These are phyloP conservation scores for Diutina scorzettiae DNA, from an alignment of 1,139 yeast species.

Conservation along the genomic window DNA sequence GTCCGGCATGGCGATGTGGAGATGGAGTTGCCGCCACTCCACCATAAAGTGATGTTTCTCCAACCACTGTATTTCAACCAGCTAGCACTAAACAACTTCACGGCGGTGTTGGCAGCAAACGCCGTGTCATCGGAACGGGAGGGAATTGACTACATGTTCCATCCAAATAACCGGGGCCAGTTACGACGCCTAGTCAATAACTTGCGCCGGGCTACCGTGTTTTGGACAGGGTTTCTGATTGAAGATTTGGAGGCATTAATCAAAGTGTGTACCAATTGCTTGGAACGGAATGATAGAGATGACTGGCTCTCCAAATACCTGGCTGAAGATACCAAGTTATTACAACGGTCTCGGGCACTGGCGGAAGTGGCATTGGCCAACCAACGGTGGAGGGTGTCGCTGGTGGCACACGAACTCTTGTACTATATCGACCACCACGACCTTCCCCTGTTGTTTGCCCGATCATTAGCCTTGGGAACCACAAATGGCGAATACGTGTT, in stretches of 20 bases:
- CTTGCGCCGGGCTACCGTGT: slow-evolving; percentile 54
- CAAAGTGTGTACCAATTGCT: slow-evolving; percentile 33
- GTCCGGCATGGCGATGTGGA: slow-evolving; percentile 52
- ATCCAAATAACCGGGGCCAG: slow-evolving; percentile 42
- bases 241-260: slow-evolving; percentile 42
- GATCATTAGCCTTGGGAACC: slow-evolving; percentile 30
- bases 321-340: slow-evolving; percentile 23
- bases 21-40: slow-evolving; percentile 45
- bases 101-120: slow-evolving; percentile 57
- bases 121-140: slow-evolving; percentile 62
- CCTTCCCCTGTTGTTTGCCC: slow-evolving; percentile 27
- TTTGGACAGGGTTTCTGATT: slow-evolving; percentile 62
- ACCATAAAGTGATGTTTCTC: slow-evolving; percentile 44
- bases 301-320: slow-evolving; percentile 19
- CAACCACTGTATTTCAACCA: slow-evolving; percentile 52
- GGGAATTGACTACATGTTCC: slow-evolving; percentile 62
- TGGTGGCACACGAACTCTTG: slow-evolving; percentile 53
- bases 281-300: slow-evolving; percentile 22
- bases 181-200: slow-evolving; percentile 46
- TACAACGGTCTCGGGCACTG: slow-evolving; percentile 28
- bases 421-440: slow-evolving; percentile 31
- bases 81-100: slow-evolving; percentile 48
- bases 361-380: slow-evolving; percentile 39
- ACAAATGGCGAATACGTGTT: slow-evolving; percentile 16
- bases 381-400: slow-evolving; percentile 42